Evolutionary conservation across 225 moss, liverwort and hornwort genomes (phyloP).

Genomic region (Bryum argenteum): DNA sequence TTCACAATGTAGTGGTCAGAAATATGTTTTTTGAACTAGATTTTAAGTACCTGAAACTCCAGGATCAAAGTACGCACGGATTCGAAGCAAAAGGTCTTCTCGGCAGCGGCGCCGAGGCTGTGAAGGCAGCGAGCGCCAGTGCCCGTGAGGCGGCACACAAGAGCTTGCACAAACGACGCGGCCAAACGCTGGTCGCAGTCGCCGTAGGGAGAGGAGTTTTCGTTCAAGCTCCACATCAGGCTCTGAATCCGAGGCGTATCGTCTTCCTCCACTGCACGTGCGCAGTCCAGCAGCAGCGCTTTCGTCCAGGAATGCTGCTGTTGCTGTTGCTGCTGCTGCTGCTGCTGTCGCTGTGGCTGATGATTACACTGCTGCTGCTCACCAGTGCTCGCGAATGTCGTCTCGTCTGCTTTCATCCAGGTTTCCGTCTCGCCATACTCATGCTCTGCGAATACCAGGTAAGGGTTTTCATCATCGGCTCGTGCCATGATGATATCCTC

Average conservation of each 20-base stretch:
- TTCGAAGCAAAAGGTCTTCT: conserved; percentile 60
- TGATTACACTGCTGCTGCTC: neutral
- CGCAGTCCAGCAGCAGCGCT: conserved; percentile 61
- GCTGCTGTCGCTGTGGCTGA: neutral
- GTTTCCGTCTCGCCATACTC: conserved; percentile 17
- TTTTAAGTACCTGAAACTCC: conserved; percentile 49
- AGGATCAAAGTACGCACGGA: conserved; percentile 78
- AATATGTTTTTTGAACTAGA: neutral
- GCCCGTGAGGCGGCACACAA: conserved; percentile 65
- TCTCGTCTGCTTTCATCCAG: conserved; percentile 15
- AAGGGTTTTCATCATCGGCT: conserved; percentile 22
- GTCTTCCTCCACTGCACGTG: conserved; percentile 51
- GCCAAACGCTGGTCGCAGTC: conserved; percentile 65
- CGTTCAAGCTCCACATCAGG: conserved; percentile 65
- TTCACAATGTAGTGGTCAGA: too few species aligned
- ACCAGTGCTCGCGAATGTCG: conserved; percentile 15
- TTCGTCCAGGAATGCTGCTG: conserved; percentile 31
- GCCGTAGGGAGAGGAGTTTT: conserved; percentile 64
- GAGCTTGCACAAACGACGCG: conserved; percentile 64
- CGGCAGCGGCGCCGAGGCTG: conserved; percentile 60
- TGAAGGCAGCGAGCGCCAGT: conserved; percentile 47
- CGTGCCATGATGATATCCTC: conserved; percentile 30
- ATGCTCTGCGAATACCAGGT: conserved; percentile 13
- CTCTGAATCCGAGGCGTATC: conserved; percentile 49
- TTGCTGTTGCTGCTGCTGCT: neutral